phyloP scores from a whole-genome alignment of 2,329 filamentous ascomycete genomes.

The Monosporascus sp. region DNA sequence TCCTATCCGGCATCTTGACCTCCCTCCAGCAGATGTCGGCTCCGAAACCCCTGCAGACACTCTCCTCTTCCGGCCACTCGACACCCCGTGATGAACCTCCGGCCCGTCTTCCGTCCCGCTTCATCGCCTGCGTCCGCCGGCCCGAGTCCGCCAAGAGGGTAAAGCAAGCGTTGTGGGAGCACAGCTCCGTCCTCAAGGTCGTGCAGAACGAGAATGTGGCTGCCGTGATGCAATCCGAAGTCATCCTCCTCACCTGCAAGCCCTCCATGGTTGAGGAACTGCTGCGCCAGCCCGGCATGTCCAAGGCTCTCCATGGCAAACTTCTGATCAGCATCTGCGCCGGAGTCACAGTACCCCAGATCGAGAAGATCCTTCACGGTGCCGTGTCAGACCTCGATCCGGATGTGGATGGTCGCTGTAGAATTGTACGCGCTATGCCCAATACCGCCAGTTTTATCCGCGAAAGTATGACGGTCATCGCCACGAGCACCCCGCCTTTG shows the following conservation, averaged over 20 bases:
- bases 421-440: conserved; percentile 75
- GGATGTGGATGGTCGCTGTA: conserved; percentile 46
- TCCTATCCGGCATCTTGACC: conserved; percentile 72
- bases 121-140: conserved; percentile 76
- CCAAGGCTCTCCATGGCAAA: conserved; percentile 70
- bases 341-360: conserved; percentile 65
- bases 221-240: conserved; percentile 62
- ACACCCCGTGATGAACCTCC: conserved; percentile 46
- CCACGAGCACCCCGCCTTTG: conserved; percentile 54
- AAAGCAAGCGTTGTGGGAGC: conserved; percentile 57
- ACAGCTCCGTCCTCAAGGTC: conserved; percentile 58
- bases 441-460: conserved; percentile 77
- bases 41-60: conserved; percentile 39
- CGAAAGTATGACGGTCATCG: conserved; percentile 79
- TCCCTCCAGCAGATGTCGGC: conserved; percentile 55
- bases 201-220: conserved; percentile 67
- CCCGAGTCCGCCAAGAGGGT: conserved; percentile 65
- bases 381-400: conserved; percentile 42
- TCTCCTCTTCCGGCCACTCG: conserved; percentile 34
- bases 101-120: conserved; percentile 60
- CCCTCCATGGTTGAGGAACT: conserved; percentile 68
- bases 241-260: conserved; percentile 77
- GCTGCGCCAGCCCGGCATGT: conserved; percentile 62
- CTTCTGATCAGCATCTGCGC: conserved; percentile 77
- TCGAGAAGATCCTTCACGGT: conserved; percentile 60